These are phyloP conservation scores for Rubia occidens DNA, from an alignment of 305 asterid genomes.

Conservation along the genomic window DNA sequence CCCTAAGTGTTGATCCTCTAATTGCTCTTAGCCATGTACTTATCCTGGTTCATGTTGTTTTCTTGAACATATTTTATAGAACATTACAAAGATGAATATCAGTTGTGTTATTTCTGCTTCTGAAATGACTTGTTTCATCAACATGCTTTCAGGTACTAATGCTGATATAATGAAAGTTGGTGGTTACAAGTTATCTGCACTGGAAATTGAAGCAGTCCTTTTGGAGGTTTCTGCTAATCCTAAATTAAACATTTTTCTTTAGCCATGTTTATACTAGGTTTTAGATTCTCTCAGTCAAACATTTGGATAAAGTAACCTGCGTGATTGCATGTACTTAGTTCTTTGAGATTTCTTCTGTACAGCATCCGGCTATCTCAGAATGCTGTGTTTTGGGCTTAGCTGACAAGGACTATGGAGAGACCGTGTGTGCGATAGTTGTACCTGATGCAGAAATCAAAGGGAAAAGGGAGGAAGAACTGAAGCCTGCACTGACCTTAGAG, in stretches of 20 bases:
- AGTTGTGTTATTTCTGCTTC: not conserved
- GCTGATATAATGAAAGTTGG: constrained; percentile 99
- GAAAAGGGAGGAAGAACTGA: constrained; percentile 50
- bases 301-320: not conserved
- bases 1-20: not conserved
- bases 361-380: constrained; percentile 76
- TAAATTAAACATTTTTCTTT: constrained; percentile 2
- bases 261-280: not conserved
- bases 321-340: constrained; percentile 4
- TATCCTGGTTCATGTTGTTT: not conserved
- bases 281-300: not conserved
- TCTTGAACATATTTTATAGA: not conserved
- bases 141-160: constrained; percentile 60
- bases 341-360: constrained; percentile 23
- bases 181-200: constrained; percentile 88
- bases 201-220: constrained; percentile 94
- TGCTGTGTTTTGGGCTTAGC: constrained; percentile 96
- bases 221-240: constrained; percentile 53
- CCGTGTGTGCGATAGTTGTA: constrained; percentile 67
- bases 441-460: constrained; percentile 49
- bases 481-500: constrained; percentile 66
- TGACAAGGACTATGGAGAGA: constrained; percentile 83
- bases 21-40: not conserved
- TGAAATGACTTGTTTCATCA: constrained; percentile 2
- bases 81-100: not conserved